Percentiles rank a stretch among this genome's conserved stretches.
Evolutionary conservation across 306 rosid genomes (phyloP).

Genomic region (Dryas drummondii): DNA sequence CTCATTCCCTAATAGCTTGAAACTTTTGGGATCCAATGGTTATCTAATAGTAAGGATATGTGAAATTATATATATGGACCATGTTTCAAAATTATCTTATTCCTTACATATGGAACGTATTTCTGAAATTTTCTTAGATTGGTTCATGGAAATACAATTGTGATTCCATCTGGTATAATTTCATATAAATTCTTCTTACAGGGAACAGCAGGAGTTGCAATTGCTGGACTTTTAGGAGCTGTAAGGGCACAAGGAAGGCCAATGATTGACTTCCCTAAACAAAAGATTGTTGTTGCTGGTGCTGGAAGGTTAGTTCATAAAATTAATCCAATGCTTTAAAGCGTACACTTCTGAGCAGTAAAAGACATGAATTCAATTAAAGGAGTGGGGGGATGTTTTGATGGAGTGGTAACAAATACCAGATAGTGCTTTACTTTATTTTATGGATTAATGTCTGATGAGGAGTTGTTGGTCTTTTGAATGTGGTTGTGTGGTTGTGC

Average conservation of each 20-base stretch:
- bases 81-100: not conserved
- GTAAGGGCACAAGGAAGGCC: constrained; percentile 99
- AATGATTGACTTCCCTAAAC: constrained; percentile 97
- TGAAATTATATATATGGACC: not conserved
- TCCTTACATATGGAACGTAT: not conserved
- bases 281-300: constrained; percentile 98
- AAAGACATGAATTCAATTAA: not conserved
- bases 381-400: not conserved
- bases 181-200: constrained; percentile 31
- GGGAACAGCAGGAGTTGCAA: constrained; percentile 99
- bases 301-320: constrained; percentile 84
- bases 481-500: not conserved
- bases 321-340: not conserved
- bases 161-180: constrained; percentile 11
- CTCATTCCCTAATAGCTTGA: not conserved
- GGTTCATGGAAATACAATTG: not conserved
- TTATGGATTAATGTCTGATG: not conserved
- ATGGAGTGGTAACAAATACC: not conserved
- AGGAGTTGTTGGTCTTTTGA: not conserved
- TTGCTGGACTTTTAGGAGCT: constrained; percentile 98
- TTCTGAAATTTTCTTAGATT: not conserved
- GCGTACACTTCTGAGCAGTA: not conserved
- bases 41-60: not conserved
- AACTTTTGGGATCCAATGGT: not conserved
- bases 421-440: not conserved